Percentiles rank a stretch among this genome's conserved stretches.
These are phyloP conservation scores for Debaryomycetaceae sp. DNA, from an alignment of 1,139 yeast genomes.

Conservation along the genomic window DNA sequence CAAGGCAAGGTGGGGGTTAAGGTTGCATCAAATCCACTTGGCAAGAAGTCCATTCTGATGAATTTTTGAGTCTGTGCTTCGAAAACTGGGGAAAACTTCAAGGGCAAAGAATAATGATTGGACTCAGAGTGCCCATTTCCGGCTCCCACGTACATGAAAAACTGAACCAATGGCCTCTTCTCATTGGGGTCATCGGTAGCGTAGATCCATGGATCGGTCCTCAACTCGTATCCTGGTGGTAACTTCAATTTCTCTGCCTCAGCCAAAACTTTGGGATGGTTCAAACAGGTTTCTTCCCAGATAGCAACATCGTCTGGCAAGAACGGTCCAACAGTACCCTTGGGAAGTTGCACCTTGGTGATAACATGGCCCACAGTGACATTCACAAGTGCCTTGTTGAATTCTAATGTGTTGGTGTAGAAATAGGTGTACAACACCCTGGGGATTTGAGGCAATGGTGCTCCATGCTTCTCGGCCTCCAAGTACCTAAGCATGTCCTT, in stretches of 20 bases:
- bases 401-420: slow-evolving; percentile 53
- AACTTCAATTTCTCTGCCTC: slow-evolving; percentile 63
- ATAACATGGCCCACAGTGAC: slow-evolving; percentile 62
- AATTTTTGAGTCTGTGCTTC: slow-evolving; percentile 64
- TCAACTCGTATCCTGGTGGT: slow-evolving; percentile 54
- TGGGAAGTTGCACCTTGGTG: slow-evolving; percentile 53
- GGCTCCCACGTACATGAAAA: slow-evolving; percentile 74
- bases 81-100: slow-evolving; percentile 79
- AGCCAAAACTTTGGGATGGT: slow-evolving; percentile 58
- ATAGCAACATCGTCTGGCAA: slow-evolving; percentile 65
- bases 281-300: slow-evolving; percentile 48
- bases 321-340: slow-evolving; percentile 71
- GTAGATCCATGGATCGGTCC: slow-evolving; percentile 86
- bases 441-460: slow-evolving; percentile 52
- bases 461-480: slow-evolving; percentile 65
- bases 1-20: slow-evolving; percentile 58
- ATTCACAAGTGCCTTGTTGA: slow-evolving; percentile 73
- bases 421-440: slow-evolving; percentile 69
- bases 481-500: slow-evolving; percentile 64
- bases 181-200: slow-evolving; percentile 70
- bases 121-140: slow-evolving; percentile 70
- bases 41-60: slow-evolving; percentile 75
- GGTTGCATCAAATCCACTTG: slow-evolving; percentile 66
- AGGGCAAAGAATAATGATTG: slow-evolving; percentile 80
- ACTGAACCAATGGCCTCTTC: slow-evolving; percentile 62